Conservation (phyloP, 2,329 filamentous ascomycete species). For the Pseudopithomyces chartarum region DNA sequence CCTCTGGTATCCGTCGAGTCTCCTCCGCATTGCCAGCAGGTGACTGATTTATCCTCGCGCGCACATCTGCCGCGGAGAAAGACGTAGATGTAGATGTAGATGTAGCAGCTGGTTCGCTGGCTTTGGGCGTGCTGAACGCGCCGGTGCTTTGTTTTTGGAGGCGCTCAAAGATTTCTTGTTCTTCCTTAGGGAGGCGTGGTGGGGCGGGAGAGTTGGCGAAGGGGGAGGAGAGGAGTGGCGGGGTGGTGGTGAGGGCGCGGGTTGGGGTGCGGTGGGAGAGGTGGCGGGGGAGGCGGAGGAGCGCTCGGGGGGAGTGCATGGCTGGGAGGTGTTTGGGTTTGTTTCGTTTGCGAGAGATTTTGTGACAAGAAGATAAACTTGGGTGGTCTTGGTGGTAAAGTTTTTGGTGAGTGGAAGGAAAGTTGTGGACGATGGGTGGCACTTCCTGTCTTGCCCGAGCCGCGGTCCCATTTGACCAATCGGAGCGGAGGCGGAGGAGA, state of each 20-base stretch:
- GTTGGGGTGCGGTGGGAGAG: constrained; percentile 23
- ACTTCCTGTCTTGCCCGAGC: constrained; percentile 11
- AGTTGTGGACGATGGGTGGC: constrained; percentile 6
- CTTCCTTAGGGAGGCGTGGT: constrained; percentile 82
- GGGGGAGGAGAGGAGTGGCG: constrained; percentile 15
- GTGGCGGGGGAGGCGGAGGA: constrained; percentile 28
- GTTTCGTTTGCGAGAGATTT: background rate
- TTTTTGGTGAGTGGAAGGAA: background rate
- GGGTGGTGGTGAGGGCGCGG: constrained; percentile 20
- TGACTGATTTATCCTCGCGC: constrained; percentile 38
- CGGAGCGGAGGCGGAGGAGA: constrained; percentile 20
- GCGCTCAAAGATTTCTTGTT: constrained; percentile 88
- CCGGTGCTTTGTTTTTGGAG: constrained; percentile 79
- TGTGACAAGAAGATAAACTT: background rate
- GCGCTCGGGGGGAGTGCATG: constrained; percentile 22
- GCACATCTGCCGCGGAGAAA: constrained; percentile 17
- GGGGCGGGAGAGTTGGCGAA: constrained; percentile 66
- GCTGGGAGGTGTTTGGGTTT: background rate
- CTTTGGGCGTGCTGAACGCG: constrained; percentile 71
- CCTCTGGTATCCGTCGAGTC: constrained; percentile 55
- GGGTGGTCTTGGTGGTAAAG: background rate
- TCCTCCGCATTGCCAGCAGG: constrained; percentile 27
- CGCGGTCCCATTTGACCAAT: constrained; percentile 23
- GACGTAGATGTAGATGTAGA: constrained; percentile 36
- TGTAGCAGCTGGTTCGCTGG: constrained; percentile 26